Evolutionary conservation across 2,329 filamentous ascomycete genomes (phyloP).

Genomic region (Colletotrichum liriopes): DNA sequence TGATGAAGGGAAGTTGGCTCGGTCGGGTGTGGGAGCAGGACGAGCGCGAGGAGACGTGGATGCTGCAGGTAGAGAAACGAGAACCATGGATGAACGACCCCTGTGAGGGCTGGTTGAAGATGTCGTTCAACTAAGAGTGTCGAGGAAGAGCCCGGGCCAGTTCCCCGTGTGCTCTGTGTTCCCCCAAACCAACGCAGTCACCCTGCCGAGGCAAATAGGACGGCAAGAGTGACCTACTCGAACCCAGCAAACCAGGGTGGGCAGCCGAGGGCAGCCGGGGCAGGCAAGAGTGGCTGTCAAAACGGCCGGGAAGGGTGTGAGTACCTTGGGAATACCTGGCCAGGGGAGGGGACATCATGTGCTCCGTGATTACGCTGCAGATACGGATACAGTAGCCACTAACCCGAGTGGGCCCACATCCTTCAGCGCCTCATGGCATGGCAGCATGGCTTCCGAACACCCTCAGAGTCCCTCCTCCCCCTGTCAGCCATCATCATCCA

Average conservation of each 20-base stretch:
- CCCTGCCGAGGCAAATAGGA: slow-evolving; percentile 24
- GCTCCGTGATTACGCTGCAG: slow-evolving; percentile 27
- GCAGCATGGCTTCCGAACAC: slow-evolving; percentile 5
- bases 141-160: slow-evolving; percentile 30
- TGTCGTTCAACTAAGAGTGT: slow-evolving; percentile 42
- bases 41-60: background rate
- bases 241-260: background rate
- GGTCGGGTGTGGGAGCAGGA: background rate
- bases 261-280: slow-evolving; percentile 6
- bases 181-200: slow-evolving; percentile 23
- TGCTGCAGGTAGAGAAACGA: slow-evolving; percentile 3
- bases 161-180: slow-evolving; percentile 33
- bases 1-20: slow-evolving; percentile 15
- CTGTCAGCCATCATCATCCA: slow-evolving; percentile 4
- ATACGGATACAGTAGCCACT: background rate
- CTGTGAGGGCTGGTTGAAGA: slow-evolving; percentile 38
- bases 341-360: slow-evolving; percentile 14
- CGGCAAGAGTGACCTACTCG: slow-evolving; percentile 21
- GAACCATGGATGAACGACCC: slow-evolving; percentile 1
- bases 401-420: slow-evolving; percentile 29
- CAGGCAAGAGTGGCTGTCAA: background rate
- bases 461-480: background rate
- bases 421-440: slow-evolving; percentile 40
- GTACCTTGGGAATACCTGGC: slow-evolving; percentile 20
- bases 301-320: background rate